Base-by-base conservation (phyloP, 495 filamentous ascomycete species). In the Penicillium coprophilum region DNA sequence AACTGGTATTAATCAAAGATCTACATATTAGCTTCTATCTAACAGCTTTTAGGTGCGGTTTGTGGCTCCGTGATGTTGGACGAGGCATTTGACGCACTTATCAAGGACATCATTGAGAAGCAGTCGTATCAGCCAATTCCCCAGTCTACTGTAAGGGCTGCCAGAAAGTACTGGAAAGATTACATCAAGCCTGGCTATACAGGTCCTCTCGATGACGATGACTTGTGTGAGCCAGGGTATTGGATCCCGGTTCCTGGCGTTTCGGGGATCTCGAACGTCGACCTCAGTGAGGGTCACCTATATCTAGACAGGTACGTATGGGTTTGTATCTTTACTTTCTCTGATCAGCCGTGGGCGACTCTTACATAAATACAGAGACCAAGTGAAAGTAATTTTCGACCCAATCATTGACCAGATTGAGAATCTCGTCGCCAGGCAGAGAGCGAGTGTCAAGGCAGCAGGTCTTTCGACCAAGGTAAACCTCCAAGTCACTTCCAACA, bases 31-130 rank as follows among this genome's bases (percentile, higher is more conserved):
- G 24, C 0, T 23, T 47, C 15, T 19, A 59, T 48, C 43, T 40
- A 46, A 20, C 15, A 46, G 19, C 36, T 34, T 11, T 1, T 7
- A 69, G 83, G 83, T 5, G 76, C 71, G 7, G 57, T 83, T 11
- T 85, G 83, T 52, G 85, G 85, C 6, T 84, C 82, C 0, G 76
- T 77, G 10, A 78, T 80, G 27, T 64, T 87, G n/a, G 80, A 84
- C 56, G 51, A 73, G 50, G 52, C 64, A 15, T 85, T 85, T 47
- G 57, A 68, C 34, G 63, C 77, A 2, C 72, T 77, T 28, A 67
- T 87, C 24, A 65, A 62, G 20, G 36, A 56, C 3, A 55, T 52
- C 9, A 57, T 75, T 30, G 72, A 73, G 1, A 23, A 56, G 19
- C 34, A 53, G 2, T 43, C 2, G 6, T 60, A 61, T 45, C 41